Base-by-base conservation (phyloP, 768 basidiomycete genomes). In the Dioszegia aurantiaca region DNA sequence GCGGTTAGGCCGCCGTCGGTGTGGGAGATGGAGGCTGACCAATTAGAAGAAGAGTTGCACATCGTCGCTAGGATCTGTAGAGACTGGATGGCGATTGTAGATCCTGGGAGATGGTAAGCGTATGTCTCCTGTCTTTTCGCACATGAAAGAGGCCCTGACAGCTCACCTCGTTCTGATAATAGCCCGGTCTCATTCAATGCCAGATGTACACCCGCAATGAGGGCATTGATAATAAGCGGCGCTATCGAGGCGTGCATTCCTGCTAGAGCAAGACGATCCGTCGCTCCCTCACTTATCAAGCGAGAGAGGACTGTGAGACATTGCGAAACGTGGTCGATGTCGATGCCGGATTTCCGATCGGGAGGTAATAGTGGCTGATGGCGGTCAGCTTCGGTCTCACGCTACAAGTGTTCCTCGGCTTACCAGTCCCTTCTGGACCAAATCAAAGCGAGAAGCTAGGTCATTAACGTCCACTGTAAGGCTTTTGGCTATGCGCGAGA, bases 361-460 rank as follows among this genome's bases (percentile, higher is more conserved):
- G 23, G 17, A 17, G 52, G 58, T 3, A 37, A 17, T 24, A 53
- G 27, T 26, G 42, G 30, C 53, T 59, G 36, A 11, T 24, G 4
- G 9, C 8, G 12, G 23, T 59, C 51, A 54, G 42, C 49, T 45
- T 5, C 36, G 46, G 24, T 37, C 4, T 12, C n/a, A 21, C 21
- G 26, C 10, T n/a, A 14, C 14, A 21, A 47, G 26, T 9, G 21
- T 9, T 8, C 9, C 26, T 21, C 8, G 16, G 63, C 67, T 55
- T 37, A 68, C 67, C 41, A 72, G 40, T 0, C 70, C 67, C 42
- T 69, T 72, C 52, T 72, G 64, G 19, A 55, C 59, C 36, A 72
- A 37, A 31, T 64, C 67, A 30, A 69, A 64, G 5, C 68, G 59
- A 21, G 58, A 60, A 4, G 28, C 52, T 3, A 68, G 40, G 1